Evolutionary conservation across 2,329 filamentous ascomycete species (phyloP).

Genomic region (Colletotrichum neosansevieriae): DNA sequence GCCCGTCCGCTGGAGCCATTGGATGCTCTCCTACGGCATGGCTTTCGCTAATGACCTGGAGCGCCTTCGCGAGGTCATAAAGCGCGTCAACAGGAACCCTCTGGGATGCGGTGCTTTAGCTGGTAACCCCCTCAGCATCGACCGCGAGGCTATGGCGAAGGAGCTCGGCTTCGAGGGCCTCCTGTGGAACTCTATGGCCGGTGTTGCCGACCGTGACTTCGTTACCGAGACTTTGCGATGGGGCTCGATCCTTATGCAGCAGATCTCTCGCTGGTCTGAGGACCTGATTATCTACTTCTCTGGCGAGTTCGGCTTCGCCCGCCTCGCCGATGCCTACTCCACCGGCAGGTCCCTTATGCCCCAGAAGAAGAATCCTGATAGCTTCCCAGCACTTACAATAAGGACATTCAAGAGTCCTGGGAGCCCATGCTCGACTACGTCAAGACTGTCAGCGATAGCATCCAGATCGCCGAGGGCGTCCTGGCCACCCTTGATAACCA

Average conservation of each 20-base stretch:
- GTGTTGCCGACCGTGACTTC: constrained; percentile 84
- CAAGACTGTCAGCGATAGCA: constrained; percentile 83
- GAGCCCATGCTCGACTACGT: constrained; percentile 88
- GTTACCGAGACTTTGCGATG: constrained; percentile 86
- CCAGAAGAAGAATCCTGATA: constrained; percentile 87
- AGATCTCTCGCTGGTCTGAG: constrained; percentile 84
- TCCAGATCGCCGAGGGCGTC: constrained; percentile 86
- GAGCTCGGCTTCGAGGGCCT: constrained; percentile 85
- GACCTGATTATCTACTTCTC: constrained; percentile 88
- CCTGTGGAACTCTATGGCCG: constrained; percentile 81
- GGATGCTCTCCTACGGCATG: constrained; percentile 80
- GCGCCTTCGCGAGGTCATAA: constrained; percentile 78
- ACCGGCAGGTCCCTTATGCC: constrained; percentile 84
- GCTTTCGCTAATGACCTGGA: constrained; percentile 81
- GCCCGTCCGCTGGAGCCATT: constrained; percentile 85
- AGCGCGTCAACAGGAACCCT: constrained; percentile 78
- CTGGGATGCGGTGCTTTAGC: constrained; percentile 83
- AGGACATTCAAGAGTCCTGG: constrained; percentile 89
- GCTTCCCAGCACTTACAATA: constrained; percentile 87
- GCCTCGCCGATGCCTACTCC: constrained; percentile 82
- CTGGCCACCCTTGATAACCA: constrained; percentile 77
- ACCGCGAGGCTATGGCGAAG: constrained; percentile 81
- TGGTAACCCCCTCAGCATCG: constrained; percentile 85
- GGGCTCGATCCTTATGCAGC: constrained; percentile 81
- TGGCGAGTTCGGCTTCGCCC: constrained; percentile 81